Evolutionary conservation across 495 filamentous ascomycete genomes (phyloP), one percentile per base, ranked within the genome.

Genomic region (Symbiotaphrina buchneri): DNA sequence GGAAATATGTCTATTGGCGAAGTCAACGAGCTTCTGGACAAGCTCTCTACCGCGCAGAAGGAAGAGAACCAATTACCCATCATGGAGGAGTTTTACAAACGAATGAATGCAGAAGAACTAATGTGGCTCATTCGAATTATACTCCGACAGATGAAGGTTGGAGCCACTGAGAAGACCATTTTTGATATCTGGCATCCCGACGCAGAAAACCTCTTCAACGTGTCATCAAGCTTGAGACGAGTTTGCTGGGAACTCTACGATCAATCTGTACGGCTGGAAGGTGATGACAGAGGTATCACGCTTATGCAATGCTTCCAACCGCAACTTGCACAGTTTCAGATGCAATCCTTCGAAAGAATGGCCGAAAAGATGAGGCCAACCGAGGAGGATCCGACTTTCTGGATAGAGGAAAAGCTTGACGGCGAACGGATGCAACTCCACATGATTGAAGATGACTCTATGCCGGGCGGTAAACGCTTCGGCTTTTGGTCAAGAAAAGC

Each of bases 231-330:
- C 42, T 58, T 97, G 35, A 65, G 81, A 18, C 63, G 87, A 15
- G 84, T 97, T 2, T 97, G 87, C 41, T 95, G 87, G 87, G 90
- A 95, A 47, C 58, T 97, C 6, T 70, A 66, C 39, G 76, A 95
- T 43, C 74, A 71, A 0, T 63, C 64, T 36, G 52, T 84, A 20
- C 63, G 77, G 15, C 61, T 95, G 7, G 70, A 80, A 33, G 68
- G 65, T 19, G 68, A 81, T 21, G 71, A 85, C 38, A 62, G 71
- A 11, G 78, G 70, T 0, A 68, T 93, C 16, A 55, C 58, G 4
- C 52, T 95, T 18, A 95, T 95, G 87, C 71, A 83, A 42, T 95
- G 87, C 45, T 95, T 92, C 45, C 87, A 97, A 47, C 90, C 87
- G 25, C 87, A 94, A 52, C 62, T 97, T 31, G 90, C 87, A 3